Evolutionary conservation across 257 asterid species (phyloP).

Genomic region (Fraxinus anomala): DNA sequence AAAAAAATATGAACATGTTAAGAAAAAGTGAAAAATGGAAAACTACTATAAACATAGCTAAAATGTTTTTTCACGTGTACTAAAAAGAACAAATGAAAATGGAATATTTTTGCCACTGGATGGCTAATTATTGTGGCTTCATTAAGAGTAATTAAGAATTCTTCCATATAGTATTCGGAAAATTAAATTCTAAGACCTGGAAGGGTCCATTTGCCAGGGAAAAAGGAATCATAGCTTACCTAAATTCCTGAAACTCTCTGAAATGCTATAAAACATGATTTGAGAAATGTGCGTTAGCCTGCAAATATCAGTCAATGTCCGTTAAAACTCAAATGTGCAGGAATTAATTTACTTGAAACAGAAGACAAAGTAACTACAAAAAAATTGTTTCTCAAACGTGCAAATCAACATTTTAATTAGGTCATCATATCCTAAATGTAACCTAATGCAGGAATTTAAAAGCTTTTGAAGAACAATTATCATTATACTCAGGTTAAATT

Average conservation of each 20-base stretch:
- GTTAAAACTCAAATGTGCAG: neutral
- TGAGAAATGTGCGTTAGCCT: conserved; percentile 31
- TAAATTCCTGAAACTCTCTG: neutral
- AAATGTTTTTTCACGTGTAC: neutral
- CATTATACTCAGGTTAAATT: neutral
- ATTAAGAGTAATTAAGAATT: conserved; percentile 2
- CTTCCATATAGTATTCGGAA: neutral
- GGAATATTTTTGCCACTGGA: neutral
- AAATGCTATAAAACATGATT: conserved; percentile 23
- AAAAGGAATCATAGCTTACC: conserved; percentile 1
- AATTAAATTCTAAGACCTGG: neutral
- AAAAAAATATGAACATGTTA: neutral
- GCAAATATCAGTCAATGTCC: neutral
- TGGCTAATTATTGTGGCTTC: neutral
- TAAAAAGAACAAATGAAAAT: neutral
- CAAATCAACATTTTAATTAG: neutral
- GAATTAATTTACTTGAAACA: neutral
- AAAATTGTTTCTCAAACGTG: neutral
- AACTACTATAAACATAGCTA: too few relatives aligned
- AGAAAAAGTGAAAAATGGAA: too few relatives aligned
- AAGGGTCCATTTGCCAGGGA: neutral
- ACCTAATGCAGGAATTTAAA: neutral
- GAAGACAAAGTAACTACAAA: neutral
- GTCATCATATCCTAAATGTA: neutral
- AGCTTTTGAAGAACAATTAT: neutral